Conservation (phyloP, 2,329 filamentous ascomycete species). For the Cordyceps sp. region DNA sequence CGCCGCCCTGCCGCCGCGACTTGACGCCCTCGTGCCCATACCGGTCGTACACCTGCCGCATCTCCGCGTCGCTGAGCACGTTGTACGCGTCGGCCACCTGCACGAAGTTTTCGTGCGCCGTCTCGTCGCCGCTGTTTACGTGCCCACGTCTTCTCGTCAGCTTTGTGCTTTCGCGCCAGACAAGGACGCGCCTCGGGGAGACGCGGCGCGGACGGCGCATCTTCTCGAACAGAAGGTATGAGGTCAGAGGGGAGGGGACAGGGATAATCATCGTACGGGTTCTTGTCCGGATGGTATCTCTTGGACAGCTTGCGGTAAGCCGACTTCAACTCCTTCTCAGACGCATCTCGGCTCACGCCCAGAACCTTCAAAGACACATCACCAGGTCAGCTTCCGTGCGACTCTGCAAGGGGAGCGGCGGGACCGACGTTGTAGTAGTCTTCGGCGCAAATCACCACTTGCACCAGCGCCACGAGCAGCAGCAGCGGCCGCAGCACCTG, state of each 20-base stretch:
- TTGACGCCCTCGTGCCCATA: conserved; percentile 85
- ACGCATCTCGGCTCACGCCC: conserved; percentile 61
- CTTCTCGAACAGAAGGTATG: too few species aligned
- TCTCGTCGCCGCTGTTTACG: conserved; percentile 61
- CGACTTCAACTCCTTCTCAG: conserved; percentile 79
- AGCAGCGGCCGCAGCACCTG: conserved; percentile 29
- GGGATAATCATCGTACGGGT: conserved; percentile 47
- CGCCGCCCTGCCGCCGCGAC: conserved; percentile 55
- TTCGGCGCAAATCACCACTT: conserved; percentile 41
- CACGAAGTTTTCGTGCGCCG: conserved; percentile 81
- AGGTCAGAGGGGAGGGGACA: neutral
- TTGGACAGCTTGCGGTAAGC: conserved; percentile 87
- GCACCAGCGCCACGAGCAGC: conserved; percentile 34
- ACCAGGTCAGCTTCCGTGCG: neutral
- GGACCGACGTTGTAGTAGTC: conserved; percentile 61
- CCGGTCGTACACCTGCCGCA: conserved; percentile 81
- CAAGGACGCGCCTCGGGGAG: too few species aligned
- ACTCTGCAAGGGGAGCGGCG: neutral
- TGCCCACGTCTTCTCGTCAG: too few species aligned
- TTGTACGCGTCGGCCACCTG: conserved; percentile 93
- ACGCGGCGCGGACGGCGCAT: too few species aligned
- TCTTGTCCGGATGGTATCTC: conserved; percentile 96
- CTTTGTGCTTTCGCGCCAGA: too few species aligned
- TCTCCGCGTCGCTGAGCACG: conserved; percentile 62
- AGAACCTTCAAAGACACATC: conserved; percentile 41